Percentiles rank a stretch among this genome's conserved stretches.
phyloP scores from a whole-genome alignment of 306 rosid genomes.

The Dalbergia oliveri region DNA sequence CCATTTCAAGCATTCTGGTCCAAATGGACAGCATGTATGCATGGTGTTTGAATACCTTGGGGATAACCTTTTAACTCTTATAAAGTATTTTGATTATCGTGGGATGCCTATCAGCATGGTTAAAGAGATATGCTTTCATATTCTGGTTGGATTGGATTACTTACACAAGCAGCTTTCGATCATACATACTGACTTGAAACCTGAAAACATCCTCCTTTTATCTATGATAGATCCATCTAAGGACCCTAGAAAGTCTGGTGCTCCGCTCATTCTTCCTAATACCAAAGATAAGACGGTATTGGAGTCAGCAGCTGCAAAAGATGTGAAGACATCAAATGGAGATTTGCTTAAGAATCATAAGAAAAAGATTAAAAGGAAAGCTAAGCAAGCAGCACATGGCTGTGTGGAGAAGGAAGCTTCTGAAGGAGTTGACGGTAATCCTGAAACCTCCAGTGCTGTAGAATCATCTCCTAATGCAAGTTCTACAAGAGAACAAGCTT shows the following conservation, averaged over 20 bases:
- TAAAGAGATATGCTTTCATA: constrained; percentile 87
- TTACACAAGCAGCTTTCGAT: constrained; percentile 92
- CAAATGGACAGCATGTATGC: constrained; percentile 95
- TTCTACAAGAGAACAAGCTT: constrained; percentile 57
- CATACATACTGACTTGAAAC: constrained; percentile 96
- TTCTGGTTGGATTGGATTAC: constrained; percentile 94
- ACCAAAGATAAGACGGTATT: constrained; percentile 64
- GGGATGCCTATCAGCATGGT: constrained; percentile 89
- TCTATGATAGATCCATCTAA: constrained; percentile 82
- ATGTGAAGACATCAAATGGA: constrained; percentile 69
- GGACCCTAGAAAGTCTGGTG: constrained; percentile 82
- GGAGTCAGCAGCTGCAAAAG: constrained; percentile 62
- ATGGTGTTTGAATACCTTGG: constrained; percentile 97
- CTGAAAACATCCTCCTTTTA: constrained; percentile 83
- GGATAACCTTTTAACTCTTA: constrained; percentile 89
- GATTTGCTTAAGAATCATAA: constrained; percentile 80
- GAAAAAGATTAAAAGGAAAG: constrained; percentile 86
- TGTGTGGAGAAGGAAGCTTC: constrained; percentile 74
- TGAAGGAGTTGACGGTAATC: constrained; percentile 64
- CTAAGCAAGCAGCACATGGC: constrained; percentile 92
- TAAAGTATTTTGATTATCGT: constrained; percentile 81
- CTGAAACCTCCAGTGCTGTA: constrained; percentile 56
- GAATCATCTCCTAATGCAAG: constrained; percentile 68
- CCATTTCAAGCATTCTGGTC: constrained; percentile 96
- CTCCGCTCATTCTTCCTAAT: constrained; percentile 69